Evolutionary conservation across 345 rosid genomes (phyloP), one percentile per base, ranked within the genome.

Genomic region (Sonneratia caseolaris): DNA sequence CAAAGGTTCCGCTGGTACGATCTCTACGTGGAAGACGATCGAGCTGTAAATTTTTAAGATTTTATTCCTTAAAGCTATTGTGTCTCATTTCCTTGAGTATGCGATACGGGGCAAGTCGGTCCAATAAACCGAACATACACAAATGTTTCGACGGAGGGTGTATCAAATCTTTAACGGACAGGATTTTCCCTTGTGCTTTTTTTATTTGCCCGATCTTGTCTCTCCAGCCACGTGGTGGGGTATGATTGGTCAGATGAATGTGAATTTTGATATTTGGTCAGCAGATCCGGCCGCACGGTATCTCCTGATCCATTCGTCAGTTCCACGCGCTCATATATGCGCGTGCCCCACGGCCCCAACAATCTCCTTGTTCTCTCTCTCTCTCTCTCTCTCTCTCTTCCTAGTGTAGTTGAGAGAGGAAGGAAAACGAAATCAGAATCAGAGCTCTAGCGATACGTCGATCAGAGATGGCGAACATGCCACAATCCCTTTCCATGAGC

Each of bases 401-500:
- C 59, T 55, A 21, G 59, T 7, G 59, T 12, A 55, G 59, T 55
- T 18, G 59, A 21, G n/a, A 55, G 0, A 47, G 5, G 57, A 3
- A 53, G 14, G 14, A 57, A 57, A 57, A 18, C 21, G 59, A 57
- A 57, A 57, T n/a, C 64, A 57, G 14, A 57, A n/a, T 19, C 21
- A 21, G 57, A 18, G 37, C 66, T 62, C 66, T 27, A 35, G 8
- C 27, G 37, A 14, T 9, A 10, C 66, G 3, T 27, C 13, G 65
- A 61, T 61, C 37, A 35, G 18, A 62, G 32, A 91, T 89, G 96
- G 82, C 93, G 59, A 92, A 89, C 75, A 83, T 95, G 13, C 86
- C 96, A 49, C 88, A 85, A 3, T 83, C 91, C 66, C 84, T 89
- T 68, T 85, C 93, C 49, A 79, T 92, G 84, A 91, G 84, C 80